phyloP scores from a whole-genome alignment of 306 rosid genomes.

The Vigna radiata region DNA sequence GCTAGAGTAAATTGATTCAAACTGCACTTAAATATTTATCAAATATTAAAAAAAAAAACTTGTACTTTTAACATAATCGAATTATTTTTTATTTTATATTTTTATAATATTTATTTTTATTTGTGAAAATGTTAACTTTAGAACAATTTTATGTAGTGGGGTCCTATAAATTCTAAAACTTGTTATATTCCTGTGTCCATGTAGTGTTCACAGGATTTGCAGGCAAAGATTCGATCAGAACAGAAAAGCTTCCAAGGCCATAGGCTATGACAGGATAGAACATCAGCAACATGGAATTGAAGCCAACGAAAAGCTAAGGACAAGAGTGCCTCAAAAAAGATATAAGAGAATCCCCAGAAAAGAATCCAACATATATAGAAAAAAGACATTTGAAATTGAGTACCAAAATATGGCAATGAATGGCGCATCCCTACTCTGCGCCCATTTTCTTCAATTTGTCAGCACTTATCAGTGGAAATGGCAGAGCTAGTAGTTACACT shows the following conservation, averaged over 20 bases:
- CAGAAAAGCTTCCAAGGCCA: constrained; percentile 43
- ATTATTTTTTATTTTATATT: no score
- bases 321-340: not conserved
- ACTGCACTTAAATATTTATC: no score
- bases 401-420: constrained; percentile 32
- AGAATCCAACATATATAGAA: constrained; percentile 9
- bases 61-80: no score
- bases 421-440: constrained; percentile 44
- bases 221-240: constrained; percentile 25
- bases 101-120: no score
- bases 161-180: not conserved
- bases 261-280: constrained; percentile 29
- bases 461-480: constrained; percentile 5
- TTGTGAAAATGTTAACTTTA: not conserved
- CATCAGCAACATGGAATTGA: constrained; percentile 11
- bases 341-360: constrained; percentile 36
- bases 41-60: no score
- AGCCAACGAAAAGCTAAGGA: constrained; percentile 16
- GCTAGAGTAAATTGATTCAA: no score
- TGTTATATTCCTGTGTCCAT: not conserved
- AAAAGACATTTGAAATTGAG: not conserved
- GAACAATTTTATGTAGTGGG: not conserved
- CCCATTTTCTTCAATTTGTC: constrained; percentile 43
- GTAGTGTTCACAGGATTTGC: constrained; percentile 15
- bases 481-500: constrained; percentile 47